Evolutionary conservation across 805 yeast species (phyloP), one percentile per base, ranked within the genome.

Genomic region (Candida railenensis): DNA sequence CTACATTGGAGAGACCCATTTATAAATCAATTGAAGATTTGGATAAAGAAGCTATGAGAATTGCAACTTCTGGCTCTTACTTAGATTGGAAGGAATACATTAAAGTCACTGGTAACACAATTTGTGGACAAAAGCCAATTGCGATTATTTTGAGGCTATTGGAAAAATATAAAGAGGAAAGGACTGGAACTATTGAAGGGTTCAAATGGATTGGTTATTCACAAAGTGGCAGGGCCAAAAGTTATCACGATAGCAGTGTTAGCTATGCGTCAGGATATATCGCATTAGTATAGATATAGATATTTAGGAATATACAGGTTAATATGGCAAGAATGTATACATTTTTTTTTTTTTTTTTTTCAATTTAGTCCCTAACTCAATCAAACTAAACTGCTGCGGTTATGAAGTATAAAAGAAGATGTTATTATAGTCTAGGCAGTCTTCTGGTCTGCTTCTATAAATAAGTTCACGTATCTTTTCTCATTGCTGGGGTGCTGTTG

Each of bases 121-220:
- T 94, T 15, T 94, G 99, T 65, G 99, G 99, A 0, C 87, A 90
- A 48, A 83, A 81, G 49, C 97, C 98, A 0, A 73, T 94, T 32
- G 78, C 80, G 2, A 70, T 89, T 7, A 61, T 92, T 16, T 60
- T 92, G 43, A 67, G 72, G 18, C 62, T 83, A 2, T 60, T 84
- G 49, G 85, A 84, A 48, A 47, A 60, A 12, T 55, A 50, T 25
- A 55, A 28, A 34, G 34, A 52, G 53, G 45, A 48, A 2, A 56
- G 50, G 4, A 30, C 30, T 3, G 25, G 33, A 4, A 20, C 25
- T 4, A 14, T 22, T 5, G 25, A 36, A 0, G 62, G 53, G 3
- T 78, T 89, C 53, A 53, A 77, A 22, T 89, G 96, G 96, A 71
- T 84, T 12, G 87, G 86, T 0, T 92, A 92, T 59, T 69, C 85